Evolutionary conservation across 306 rosid species (phyloP).

Genomic region (Sphenostylis stenocarpa): DNA sequence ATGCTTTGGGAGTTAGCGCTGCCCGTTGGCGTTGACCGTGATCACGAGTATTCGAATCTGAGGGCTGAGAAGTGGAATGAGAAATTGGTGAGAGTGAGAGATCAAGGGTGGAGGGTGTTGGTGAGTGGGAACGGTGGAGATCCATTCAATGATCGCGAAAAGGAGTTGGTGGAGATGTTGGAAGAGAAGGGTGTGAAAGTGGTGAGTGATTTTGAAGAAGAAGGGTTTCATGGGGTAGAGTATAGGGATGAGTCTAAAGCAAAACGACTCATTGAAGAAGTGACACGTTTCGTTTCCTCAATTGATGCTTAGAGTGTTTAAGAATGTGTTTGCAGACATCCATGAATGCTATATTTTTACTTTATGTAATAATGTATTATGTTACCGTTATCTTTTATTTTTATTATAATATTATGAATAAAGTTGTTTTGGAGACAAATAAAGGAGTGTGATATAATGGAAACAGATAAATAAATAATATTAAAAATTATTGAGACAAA

Average conservation of each 20-base stretch:
- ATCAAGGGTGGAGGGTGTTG: conserved; percentile 42
- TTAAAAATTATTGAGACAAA: no score
- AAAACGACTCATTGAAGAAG: background rate
- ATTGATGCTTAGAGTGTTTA: background rate
- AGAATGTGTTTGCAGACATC: no score
- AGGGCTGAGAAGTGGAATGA: conserved; percentile 7
- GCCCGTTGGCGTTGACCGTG: conserved; percentile 35
- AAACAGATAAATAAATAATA: no score
- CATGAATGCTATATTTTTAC: background rate
- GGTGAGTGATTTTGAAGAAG: conserved; percentile 29
- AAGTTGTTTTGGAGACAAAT: no score
- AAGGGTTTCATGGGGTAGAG: conserved; percentile 33
- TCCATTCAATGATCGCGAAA: conserved; percentile 43
- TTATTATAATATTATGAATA: no score
- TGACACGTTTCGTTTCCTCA: background rate
- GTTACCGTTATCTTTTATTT: no score
- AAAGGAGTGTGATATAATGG: no score
- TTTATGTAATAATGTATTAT: no score
- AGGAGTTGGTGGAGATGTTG: conserved; percentile 23
- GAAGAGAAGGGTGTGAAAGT: conserved; percentile 29
- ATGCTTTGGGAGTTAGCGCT: conserved; percentile 41
- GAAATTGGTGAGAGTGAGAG: conserved; percentile 5
- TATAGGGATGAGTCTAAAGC: background rate
- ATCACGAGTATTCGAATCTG: conserved; percentile 45
- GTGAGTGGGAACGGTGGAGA: conserved; percentile 42